These are phyloP conservation scores for Colletotrichum sp. DNA, from an alignment of 2,329 filamentous ascomycete species.

Conservation along the genomic window DNA sequence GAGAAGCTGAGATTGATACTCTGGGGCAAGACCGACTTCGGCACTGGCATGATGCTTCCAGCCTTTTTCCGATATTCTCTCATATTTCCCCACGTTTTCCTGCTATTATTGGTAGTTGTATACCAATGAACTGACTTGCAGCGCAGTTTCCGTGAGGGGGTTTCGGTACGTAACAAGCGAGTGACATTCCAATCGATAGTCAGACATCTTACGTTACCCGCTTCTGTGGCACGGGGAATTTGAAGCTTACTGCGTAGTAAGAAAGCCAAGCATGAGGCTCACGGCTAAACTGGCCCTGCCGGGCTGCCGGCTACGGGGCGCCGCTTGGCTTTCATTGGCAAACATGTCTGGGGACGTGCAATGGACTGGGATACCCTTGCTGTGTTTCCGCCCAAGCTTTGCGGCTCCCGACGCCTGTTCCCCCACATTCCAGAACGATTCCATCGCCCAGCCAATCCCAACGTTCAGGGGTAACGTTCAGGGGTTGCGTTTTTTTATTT, in stretches of 20 bases:
- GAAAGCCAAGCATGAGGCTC: background rate
- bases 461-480: background rate
- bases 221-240: background rate
- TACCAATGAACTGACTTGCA: background rate
- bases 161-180: background rate
- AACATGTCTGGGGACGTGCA: background rate
- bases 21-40: background rate
- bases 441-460: background rate
- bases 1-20: background rate
- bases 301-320: background rate
- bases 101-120: background rate
- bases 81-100: background rate
- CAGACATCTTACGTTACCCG: background rate
- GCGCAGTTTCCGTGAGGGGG: background rate
- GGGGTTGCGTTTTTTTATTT: background rate
- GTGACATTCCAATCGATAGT: background rate
- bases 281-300: background rate
- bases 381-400: background rate
- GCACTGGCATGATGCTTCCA: background rate
- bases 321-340: background rate
- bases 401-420: background rate
- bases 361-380: background rate
- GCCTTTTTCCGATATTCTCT: background rate
- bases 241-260: background rate
- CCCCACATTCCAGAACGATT: constrained; percentile 6